Conservation (phyloP, 2,329 filamentous ascomycete genomes). For the Tolypocladium endophyticum region DNA sequence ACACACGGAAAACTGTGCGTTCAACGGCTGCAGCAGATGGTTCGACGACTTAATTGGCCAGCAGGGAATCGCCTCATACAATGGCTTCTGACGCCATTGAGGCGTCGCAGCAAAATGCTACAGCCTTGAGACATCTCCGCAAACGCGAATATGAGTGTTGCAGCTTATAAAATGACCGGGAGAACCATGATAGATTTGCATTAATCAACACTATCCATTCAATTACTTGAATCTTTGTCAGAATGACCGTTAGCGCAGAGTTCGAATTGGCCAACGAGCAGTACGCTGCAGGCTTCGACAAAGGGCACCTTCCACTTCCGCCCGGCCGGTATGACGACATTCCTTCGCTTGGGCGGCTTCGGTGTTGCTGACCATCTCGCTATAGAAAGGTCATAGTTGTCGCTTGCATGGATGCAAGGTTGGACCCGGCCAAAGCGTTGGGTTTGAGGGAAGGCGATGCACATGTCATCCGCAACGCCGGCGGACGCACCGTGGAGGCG, state of each 20-base stretch:
- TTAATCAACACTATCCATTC: neutral
- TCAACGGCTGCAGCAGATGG: neutral
- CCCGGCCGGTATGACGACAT: constrained; percentile 36
- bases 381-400: constrained; percentile 31
- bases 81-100: neutral
- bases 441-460: constrained; percentile 65
- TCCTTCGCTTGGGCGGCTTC: neutral
- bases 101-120: neutral
- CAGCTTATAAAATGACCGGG: neutral
- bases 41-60: neutral
- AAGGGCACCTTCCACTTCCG: constrained; percentile 56
- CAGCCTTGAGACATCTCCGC: neutral
- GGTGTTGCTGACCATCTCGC: neutral
- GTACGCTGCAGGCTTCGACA: constrained; percentile 55
- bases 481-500: constrained; percentile 55
- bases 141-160: neutral
- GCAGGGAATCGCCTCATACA: neutral
- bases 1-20: neutral
- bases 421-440: constrained; percentile 57
- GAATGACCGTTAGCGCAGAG: constrained; percentile 12
- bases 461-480: constrained; percentile 68
- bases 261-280: constrained; percentile 28
- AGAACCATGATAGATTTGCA: neutral
- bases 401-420: constrained; percentile 74
- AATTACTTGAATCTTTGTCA: neutral